A percentile compares a stretch with the other conserved stretches of the same genome.
Conservation (phyloP, 345 rosid species). For the Rubroshorea leprosula region DNA sequence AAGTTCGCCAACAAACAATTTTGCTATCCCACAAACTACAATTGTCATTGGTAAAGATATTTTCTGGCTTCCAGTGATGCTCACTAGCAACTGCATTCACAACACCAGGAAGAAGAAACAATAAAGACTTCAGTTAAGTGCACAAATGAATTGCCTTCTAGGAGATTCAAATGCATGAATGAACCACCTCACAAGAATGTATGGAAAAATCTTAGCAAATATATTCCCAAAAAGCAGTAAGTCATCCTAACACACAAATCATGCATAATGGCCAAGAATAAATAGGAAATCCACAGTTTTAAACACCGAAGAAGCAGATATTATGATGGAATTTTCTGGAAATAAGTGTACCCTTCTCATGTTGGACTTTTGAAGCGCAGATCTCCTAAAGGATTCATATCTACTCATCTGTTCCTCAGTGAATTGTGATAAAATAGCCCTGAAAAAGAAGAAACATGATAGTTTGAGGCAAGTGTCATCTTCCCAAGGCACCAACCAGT, state of each 20-base stretch:
- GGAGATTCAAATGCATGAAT: too few species aligned
- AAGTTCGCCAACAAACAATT: constrained; percentile 99
- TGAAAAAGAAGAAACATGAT: constrained; percentile 17
- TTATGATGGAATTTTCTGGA: neutral
- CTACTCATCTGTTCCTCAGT: constrained; percentile 80
- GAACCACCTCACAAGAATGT: too few species aligned
- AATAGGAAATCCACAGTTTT: neutral
- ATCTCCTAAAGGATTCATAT: constrained; percentile 89
- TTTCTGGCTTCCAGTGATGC: constrained; percentile 84
- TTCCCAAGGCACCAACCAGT: neutral
- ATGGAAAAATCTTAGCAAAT: neutral
- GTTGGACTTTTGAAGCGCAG: constrained; percentile 87
- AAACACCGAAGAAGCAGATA: too few species aligned
- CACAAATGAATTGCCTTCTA: neutral
- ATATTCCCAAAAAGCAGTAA: neutral
- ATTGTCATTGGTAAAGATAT: constrained; percentile 72
- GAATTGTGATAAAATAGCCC: constrained; percentile 77
- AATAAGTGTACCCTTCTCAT: constrained; percentile 68
- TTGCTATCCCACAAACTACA: constrained; percentile 84
- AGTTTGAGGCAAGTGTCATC: constrained; percentile 8
- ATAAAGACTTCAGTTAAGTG: neutral
- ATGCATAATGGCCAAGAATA: neutral
- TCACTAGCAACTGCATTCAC: constrained; percentile 57
- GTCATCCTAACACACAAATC: neutral
- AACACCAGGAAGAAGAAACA: neutral